Evolutionary conservation across 768 basidiomycete species (phyloP).

Genomic region (Xerocomus brunneocitrinus): DNA sequence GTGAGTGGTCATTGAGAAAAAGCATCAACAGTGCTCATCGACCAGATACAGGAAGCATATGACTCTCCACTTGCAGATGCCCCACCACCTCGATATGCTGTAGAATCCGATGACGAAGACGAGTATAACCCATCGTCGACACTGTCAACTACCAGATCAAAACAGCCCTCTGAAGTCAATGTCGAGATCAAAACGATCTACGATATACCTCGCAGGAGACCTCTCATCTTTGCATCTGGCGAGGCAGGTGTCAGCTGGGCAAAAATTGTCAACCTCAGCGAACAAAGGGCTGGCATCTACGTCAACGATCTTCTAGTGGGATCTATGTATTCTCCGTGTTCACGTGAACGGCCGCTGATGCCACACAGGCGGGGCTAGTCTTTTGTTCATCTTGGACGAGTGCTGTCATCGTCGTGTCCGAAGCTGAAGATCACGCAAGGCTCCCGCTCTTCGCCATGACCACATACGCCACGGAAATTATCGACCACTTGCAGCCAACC

Average conservation of each 20-base stretch:
- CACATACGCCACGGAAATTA: constrained; percentile 40
- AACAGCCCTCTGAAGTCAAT: constrained; percentile 17
- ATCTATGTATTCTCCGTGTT: not conserved
- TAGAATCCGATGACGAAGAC: constrained; percentile 70
- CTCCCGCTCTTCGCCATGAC: constrained; percentile 51
- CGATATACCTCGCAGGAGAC: constrained; percentile 20
- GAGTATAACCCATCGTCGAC: constrained; percentile 44
- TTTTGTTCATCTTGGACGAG: constrained; percentile 49
- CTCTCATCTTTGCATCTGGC: constrained; percentile 45
- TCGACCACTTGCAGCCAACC: constrained; percentile 42
- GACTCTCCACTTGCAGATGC: constrained; percentile 46
- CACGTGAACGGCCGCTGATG: not conserved
- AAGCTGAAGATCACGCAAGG: constrained; percentile 37
- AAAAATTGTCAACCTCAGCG: constrained; percentile 45
- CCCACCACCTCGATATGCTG: constrained; percentile 53
- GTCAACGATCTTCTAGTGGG: constrained; percentile 46
- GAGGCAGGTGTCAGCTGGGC: constrained; percentile 49
- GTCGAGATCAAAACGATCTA: constrained; percentile 38
- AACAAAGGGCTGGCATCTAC: constrained; percentile 44
- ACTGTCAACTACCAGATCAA: not conserved
- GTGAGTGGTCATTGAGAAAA: too few relatives aligned
- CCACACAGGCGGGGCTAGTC: constrained; percentile 43
- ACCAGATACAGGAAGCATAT: constrained; percentile 43
- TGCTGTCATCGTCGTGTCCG: constrained; percentile 48
- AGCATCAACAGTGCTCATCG: not conserved